Percentiles rank a stretch among this genome's conserved stretches.
Conservation (phyloP, 116 monocot genomes). For the Thalassia testudinum region DNA sequence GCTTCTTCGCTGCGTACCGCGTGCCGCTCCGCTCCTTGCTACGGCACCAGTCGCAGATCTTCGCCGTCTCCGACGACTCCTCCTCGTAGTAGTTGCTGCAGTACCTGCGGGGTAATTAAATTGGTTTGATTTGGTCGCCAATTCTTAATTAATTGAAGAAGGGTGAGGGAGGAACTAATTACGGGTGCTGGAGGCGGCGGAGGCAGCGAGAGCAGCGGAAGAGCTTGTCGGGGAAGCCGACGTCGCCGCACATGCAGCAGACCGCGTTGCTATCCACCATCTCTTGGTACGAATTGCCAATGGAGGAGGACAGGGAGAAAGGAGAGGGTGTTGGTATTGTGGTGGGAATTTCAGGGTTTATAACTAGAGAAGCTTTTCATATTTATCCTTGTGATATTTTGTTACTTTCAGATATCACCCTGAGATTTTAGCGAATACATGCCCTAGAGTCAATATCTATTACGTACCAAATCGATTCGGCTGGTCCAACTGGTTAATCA, state of each 20-base stretch:
- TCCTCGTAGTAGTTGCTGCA: slow-evolving; percentile 56
- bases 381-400: no score
- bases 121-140: no score
- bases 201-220: slow-evolving; percentile 62
- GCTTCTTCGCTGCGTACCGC: no score
- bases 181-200: slow-evolving; percentile 74
- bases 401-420: no score
- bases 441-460: no score
- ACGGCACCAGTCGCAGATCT: slow-evolving; percentile 66
- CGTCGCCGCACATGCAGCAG: slow-evolving; percentile 81
- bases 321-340: no score
- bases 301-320: background rate
- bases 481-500: no score
- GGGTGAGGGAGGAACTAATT: slow-evolving; percentile 2
- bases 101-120: slow-evolving; percentile 23
- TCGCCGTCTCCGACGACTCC: background rate
- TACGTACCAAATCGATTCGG: no score
- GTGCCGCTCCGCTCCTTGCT: slow-evolving; percentile 17
- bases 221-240: slow-evolving; percentile 71
- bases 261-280: slow-evolving; percentile 32
- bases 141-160: background rate
- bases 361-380: no score
- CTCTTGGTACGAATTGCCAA: background rate
- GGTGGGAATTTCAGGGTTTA: no score
- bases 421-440: no score